Conservation (phyloP, 768 basidiomycete genomes). For the Pleurotus platypus region DNA sequence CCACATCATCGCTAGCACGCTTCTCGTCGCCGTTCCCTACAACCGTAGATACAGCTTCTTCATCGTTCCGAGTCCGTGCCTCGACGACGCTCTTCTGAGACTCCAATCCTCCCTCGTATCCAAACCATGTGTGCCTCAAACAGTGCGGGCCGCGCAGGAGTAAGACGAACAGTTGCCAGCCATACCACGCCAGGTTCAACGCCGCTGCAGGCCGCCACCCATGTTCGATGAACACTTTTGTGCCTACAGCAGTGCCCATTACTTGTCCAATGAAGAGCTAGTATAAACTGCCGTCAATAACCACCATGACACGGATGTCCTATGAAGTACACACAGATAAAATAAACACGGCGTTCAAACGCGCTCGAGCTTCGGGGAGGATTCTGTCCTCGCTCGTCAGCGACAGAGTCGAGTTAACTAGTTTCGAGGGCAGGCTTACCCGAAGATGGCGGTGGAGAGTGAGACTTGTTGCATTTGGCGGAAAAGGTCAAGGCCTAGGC, state of each 20-base stretch:
- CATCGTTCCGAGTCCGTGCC: slow-evolving; percentile 6
- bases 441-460: slow-evolving; percentile 55
- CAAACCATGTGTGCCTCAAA: slow-evolving; percentile 54
- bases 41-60: not conserved
- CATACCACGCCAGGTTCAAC: slow-evolving; percentile 57
- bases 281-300: not conserved
- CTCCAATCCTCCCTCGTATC: slow-evolving; percentile 56
- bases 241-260: slow-evolving; percentile 75
- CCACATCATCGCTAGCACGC: not conserved
- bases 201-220: slow-evolving; percentile 71
- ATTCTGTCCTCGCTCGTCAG: slow-evolving; percentile 27
- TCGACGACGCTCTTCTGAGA: slow-evolving; percentile 35
- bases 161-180: slow-evolving; percentile 52
- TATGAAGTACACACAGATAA: slow-evolving; percentile 47
- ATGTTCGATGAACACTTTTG: slow-evolving; percentile 59
- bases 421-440: slow-evolving; percentile 26
- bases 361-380: slow-evolving; percentile 48
- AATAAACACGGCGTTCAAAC: slow-evolving; percentile 75
- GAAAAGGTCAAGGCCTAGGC: slow-evolving; percentile 70
- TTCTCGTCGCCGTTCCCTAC: not conserved
- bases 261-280: slow-evolving; percentile 79
- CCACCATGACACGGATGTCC: not conserved
- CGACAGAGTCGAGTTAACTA: slow-evolving; percentile 3
- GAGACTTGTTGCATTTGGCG: slow-evolving; percentile 75
- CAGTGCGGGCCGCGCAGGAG: slow-evolving; percentile 69